Evolutionary conservation across 352 stramenopile species (phyloP).

Genomic region (Plasmopara viticola): DNA sequence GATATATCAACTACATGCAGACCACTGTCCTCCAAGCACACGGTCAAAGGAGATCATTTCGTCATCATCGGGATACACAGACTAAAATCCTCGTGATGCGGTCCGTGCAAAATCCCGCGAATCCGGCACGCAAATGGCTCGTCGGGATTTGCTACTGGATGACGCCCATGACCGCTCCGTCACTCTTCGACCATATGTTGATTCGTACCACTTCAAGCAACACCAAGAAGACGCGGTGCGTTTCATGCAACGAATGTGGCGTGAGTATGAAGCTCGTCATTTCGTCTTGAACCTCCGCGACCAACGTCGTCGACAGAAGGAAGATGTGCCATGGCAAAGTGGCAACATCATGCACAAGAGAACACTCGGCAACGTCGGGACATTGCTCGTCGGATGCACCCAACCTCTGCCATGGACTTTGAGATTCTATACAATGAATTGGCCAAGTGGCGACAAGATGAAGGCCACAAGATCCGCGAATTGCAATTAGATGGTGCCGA

Average conservation of each 20-base stretch:
- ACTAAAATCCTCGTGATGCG: too few species aligned
- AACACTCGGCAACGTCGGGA: too few species aligned
- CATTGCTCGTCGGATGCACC: constrained; percentile 89
- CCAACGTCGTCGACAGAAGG: constrained; percentile 19
- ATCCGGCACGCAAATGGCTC: too few species aligned
- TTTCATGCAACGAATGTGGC: constrained; percentile 87
- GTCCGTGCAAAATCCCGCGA: too few species aligned
- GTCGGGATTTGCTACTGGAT: too few species aligned
- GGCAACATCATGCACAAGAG: too few species aligned
- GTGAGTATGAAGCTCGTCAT: constrained; percentile 59
- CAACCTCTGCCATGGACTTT: constrained; percentile 76
- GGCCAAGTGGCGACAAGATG: constrained; percentile 86
- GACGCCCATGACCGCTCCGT: constrained; percentile 53
- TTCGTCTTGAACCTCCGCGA: constrained; percentile 47
- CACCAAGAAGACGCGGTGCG: too few species aligned
- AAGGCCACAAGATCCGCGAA: constrained; percentile 71
- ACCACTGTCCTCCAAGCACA: too few species aligned
- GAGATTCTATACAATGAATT: constrained; percentile 92
- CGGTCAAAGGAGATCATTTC: too few species aligned
- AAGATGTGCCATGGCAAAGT: constrained; percentile 36
- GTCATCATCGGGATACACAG: too few species aligned
- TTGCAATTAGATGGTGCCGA: too few species aligned
- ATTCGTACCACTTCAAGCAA: constrained; percentile 83
- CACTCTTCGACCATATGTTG: constrained; percentile 78
- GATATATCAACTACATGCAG: constrained; percentile 31